A percentile compares a stretch with the other conserved stretches of the same genome.
phyloP scores from a whole-genome alignment of 192 early-diverging fungal species.

The Powellomyces hirtus region DNA sequence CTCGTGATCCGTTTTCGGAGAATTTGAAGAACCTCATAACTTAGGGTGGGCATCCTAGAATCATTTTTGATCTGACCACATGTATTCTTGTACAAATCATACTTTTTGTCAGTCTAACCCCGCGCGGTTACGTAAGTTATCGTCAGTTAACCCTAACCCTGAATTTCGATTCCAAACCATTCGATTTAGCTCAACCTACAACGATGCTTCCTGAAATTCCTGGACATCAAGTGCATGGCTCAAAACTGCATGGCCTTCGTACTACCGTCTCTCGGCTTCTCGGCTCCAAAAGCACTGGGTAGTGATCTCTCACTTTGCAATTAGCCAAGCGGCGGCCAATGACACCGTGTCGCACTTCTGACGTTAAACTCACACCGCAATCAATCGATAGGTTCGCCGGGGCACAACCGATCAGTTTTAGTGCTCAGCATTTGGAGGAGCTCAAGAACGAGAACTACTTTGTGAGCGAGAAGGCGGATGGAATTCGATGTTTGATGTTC shows the following conservation, averaged over 20 bases:
- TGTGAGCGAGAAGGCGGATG: constrained; percentile 62
- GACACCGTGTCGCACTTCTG: too few relatives aligned
- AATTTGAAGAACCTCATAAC: too few relatives aligned
- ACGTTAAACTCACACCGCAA: too few relatives aligned
- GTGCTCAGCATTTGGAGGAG: constrained; percentile 36
- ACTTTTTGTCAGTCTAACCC: too few relatives aligned
- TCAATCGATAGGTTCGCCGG: constrained; percentile 49
- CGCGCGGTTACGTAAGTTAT: too few relatives aligned
- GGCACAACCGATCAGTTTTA: constrained; percentile 56
- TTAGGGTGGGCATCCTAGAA: too few relatives aligned
- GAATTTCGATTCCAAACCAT: too few relatives aligned
- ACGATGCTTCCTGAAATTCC: neutral
- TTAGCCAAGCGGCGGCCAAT: neutral
- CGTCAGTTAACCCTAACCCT: too few relatives aligned
- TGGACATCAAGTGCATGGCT: neutral
- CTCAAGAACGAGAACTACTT: constrained; percentile 55
- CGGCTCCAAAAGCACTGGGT: neutral
- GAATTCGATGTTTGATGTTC: constrained; percentile 51
- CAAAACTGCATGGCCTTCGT: neutral
- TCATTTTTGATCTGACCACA: too few relatives aligned
- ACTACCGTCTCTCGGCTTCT: neutral
- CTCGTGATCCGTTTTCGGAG: too few relatives aligned
- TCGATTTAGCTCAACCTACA: too few relatives aligned
- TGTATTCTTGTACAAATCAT: too few relatives aligned
- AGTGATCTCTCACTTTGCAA: neutral